Conservation (phyloP, 495 filamentous ascomycete species). For the Chaetomium fimeti region DNA sequence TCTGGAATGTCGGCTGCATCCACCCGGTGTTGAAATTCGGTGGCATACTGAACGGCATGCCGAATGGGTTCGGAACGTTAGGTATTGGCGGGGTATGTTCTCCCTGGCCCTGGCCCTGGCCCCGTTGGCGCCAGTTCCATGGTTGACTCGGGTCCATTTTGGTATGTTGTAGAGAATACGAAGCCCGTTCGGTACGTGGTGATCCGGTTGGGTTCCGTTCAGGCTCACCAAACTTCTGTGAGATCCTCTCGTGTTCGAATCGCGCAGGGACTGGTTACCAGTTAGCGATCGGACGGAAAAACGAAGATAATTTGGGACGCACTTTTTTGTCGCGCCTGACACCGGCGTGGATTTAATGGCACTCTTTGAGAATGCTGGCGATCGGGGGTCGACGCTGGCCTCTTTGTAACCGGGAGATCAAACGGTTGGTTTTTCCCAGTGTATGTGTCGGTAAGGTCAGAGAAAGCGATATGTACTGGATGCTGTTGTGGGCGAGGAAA, state of each 20-base stretch:
- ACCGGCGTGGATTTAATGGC: neutral
- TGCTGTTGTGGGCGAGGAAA: neutral
- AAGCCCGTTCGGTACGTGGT: neutral
- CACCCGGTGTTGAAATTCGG: constrained; percentile 2
- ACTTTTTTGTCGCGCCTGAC: neutral
- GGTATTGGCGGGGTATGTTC: neutral
- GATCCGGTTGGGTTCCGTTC: neutral
- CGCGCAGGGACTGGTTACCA: neutral
- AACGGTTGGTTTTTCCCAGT: neutral
- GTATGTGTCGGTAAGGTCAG: neutral
- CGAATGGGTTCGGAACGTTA: neutral
- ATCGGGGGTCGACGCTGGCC: neutral
- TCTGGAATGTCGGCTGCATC: neutral
- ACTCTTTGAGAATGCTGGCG: neutral
- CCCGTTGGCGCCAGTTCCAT: constrained; percentile 7
- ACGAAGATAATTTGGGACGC: neutral
- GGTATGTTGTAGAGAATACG: neutral
- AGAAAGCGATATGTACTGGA: neutral
- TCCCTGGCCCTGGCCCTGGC: neutral
- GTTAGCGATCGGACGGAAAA: neutral
- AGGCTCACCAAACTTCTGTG: neutral
- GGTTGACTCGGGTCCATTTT: constrained; percentile 9
- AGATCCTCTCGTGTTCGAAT: neutral
- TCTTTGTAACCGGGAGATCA: neutral
- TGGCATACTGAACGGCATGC: constrained; percentile 6